phyloP scores from a whole-genome alignment of 2,329 filamentous ascomycete genomes.

The Botryotinia narcissicola region DNA sequence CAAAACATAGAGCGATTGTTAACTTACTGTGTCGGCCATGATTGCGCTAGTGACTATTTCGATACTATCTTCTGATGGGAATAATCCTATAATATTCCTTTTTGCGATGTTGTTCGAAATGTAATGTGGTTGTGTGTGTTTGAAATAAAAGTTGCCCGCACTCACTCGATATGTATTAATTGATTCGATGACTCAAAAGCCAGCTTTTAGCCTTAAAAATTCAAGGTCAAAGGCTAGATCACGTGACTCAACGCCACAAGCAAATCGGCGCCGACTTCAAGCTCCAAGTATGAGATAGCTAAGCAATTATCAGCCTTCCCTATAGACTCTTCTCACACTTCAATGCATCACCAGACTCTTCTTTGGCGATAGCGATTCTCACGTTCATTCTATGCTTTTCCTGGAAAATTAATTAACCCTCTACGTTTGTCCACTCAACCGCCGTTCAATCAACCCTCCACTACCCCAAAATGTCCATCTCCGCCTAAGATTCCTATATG shows the following conservation, averaged over 20 bases:
- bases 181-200: conserved; percentile 12
- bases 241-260: not conserved
- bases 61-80: not conserved
- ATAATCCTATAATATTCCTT: not conserved
- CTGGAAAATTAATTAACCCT: not conserved
- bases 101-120: not conserved
- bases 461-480: conserved; percentile 23
- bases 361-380: conserved; percentile 11
- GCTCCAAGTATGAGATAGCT: not conserved
- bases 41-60: conserved; percentile 8
- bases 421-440: not conserved
- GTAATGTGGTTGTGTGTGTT: conserved; percentile 4
- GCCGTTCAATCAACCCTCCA: not conserved
- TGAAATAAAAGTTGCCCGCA: not conserved
- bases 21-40: conserved; percentile 21
- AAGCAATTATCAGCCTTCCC: not conserved
- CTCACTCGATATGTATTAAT: not conserved
- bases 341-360: conserved; percentile 18
- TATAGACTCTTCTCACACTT: not conserved
- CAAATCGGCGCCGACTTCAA: not conserved
- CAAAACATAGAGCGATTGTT: not conserved
- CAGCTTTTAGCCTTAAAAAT: not conserved
- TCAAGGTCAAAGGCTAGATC: not conserved
- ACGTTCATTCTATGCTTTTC: not conserved
- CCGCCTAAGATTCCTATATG: conserved; percentile 27